Base-by-base conservation (phyloP, 495 filamentous ascomycete genomes). In the Xanthoparmelia taractica region DNA sequence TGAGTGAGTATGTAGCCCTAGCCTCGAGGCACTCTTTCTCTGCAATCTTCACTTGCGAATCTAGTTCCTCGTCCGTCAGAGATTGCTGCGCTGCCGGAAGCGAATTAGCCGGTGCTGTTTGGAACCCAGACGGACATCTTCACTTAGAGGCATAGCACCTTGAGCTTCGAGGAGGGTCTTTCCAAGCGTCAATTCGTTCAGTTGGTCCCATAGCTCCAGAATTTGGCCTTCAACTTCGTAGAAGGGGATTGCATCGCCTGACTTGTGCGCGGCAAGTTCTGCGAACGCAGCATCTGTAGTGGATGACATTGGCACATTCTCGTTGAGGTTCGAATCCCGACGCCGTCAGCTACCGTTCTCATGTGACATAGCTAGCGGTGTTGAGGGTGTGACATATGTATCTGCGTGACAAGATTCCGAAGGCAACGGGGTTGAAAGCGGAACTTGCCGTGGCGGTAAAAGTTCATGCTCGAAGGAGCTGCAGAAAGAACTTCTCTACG, bases 161-260 rank as follows among this genome's bases (percentile, higher is more conserved):
- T 59, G 40, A 61, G 55, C 84, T 74, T 83, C 79, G 8, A 91
- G 72, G 20, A 92, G 74, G 33, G 83, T 84, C 36, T 85, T 83
- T 73, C 92, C 85, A 37, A 91, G 76, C 66, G 83, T 81, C 58
- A 90, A 78, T 70, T 89, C 82, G 65, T 88, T 84, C 48, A 89
- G 73, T 65, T 81, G 80, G 68, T 90, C 82, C 70, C 88, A 87
- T 45, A 91, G 79, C 54, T 82, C 82, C 40, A 93, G 74, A 41
- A 88, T 78, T 55, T 76, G 75, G 60, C 77, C 73, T 73, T 94
- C 89, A 50, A 78, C 73, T 36, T 84, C 77, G 15, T 84, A 86
- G 33, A 89, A 74, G 23, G 77, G 76, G 60, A 86, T 73, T 54
- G 77, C 65, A 73, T 83, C 79, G 63, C 71, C 72, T 27, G 72